phyloP scores from a whole-genome alignment of 2,329 filamentous ascomycete genomes.

The Tricladium varicosporioides region DNA sequence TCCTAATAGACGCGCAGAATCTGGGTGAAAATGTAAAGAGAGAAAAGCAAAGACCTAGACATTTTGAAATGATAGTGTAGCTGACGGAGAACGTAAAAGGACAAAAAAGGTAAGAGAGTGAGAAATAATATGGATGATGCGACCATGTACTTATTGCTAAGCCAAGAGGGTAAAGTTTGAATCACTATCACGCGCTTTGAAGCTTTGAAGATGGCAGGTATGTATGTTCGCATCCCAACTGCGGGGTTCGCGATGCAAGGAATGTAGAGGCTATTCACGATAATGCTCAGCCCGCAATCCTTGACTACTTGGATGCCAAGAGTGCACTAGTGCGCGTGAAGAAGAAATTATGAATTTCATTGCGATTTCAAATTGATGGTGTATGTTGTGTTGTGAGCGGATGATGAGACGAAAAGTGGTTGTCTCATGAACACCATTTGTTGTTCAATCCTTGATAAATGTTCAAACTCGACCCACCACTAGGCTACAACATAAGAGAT shows the following conservation, averaged over 20 bases:
- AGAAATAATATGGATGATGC: neutral
- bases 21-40: constrained; percentile 7
- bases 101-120: neutral
- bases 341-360: neutral
- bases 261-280: neutral
- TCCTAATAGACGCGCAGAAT: constrained; percentile 9
- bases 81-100: neutral
- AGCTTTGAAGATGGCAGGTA: constrained; percentile 8
- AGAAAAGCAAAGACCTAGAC: neutral
- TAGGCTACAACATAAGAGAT: neutral
- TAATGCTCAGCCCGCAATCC: neutral
- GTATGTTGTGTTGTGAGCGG: neutral
- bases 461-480: neutral
- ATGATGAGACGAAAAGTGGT: neutral
- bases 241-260: neutral
- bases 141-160: neutral
- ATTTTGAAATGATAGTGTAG: neutral
- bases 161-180: neutral
- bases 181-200: neutral
- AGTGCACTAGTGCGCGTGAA: neutral
- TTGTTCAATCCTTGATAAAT: neutral
- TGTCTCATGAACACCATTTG: neutral
- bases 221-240: neutral
- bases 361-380: neutral
- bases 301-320: neutral